Conservation (phyloP, 352 stramenopile genomes). For the Pythium grandisporangium region DNA sequence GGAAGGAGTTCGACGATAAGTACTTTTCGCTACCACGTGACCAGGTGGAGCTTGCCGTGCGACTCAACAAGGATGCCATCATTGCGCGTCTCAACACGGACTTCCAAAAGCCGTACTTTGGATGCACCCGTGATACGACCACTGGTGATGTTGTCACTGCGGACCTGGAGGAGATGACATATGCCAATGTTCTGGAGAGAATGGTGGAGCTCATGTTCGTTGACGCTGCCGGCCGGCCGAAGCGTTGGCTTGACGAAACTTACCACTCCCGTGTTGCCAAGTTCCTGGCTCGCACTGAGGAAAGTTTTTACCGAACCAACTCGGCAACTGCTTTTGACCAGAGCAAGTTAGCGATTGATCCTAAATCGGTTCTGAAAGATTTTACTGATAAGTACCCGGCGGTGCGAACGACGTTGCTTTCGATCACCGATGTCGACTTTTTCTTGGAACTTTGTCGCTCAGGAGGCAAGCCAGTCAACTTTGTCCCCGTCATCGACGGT, state of each 20-base stretch:
- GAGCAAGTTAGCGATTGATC: conserved; percentile 27
- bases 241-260: conserved; percentile 70
- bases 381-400: conserved; percentile 55
- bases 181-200: conserved; percentile 60
- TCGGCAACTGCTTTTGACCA: conserved; percentile 27
- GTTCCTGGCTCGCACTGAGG: conserved; percentile 60
- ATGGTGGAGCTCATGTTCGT: conserved; percentile 81
- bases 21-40: conserved; percentile 77
- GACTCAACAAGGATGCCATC: conserved; percentile 66
- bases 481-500: conserved; percentile 73
- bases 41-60: conserved; percentile 54
- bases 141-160: conserved; percentile 22
- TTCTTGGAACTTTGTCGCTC: conserved; percentile 78
- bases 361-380: conserved; percentile 21
- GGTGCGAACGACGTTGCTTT: conserved; percentile 43
- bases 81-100: conserved; percentile 75
- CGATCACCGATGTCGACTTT: conserved; percentile 66
- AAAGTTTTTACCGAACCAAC: conserved; percentile 45
- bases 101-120: conserved; percentile 89
- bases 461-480: conserved; percentile 83
- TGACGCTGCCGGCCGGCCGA: conserved; percentile 26
- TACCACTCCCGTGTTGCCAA: conserved; percentile 60
- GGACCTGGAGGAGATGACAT: conserved; percentile 84
- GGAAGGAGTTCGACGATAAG: conserved; percentile 81
- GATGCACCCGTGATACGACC: conserved; percentile 33